Evolutionary conservation across 306 rosid species (phyloP).

Genomic region (Dicorynia guianensis): DNA sequence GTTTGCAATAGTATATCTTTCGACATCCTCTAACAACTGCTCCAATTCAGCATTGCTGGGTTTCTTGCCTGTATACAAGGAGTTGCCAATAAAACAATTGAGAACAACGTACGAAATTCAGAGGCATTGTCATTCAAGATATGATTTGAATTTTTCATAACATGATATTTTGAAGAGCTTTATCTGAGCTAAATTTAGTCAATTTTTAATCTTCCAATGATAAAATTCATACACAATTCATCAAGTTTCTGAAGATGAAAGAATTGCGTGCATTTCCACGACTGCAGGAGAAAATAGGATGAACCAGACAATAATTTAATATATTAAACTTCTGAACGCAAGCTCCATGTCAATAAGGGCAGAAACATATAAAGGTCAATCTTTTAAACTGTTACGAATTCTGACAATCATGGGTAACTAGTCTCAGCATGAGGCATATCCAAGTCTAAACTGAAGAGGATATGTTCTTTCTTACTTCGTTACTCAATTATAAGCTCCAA

Average conservation of each 20-base stretch:
- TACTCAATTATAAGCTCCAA: background rate
- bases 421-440: background rate
- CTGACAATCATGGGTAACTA: background rate
- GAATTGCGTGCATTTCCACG: background rate
- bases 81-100: background rate
- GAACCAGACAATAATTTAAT: conserved; percentile 12
- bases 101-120: background rate
- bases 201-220: background rate
- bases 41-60: conserved; percentile 69
- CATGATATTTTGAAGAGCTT: conserved; percentile 6
- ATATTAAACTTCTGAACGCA: conserved; percentile 9
- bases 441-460: background rate
- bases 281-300: conserved; percentile 14
- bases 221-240: conserved; percentile 6
- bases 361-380: background rate
- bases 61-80: conserved; percentile 54
- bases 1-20: conserved; percentile 78
- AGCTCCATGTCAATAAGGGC: conserved; percentile 8
- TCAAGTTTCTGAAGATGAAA: background rate
- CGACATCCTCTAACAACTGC: conserved; percentile 56
- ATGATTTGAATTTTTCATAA: conserved; percentile 6
- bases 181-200: conserved; percentile 6
- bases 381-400: background rate
- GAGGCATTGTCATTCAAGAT: background rate
- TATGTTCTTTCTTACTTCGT: background rate